phyloP scores from a whole-genome alignment of 2,329 filamentous ascomycete species.

The Fusarium sp. region DNA sequence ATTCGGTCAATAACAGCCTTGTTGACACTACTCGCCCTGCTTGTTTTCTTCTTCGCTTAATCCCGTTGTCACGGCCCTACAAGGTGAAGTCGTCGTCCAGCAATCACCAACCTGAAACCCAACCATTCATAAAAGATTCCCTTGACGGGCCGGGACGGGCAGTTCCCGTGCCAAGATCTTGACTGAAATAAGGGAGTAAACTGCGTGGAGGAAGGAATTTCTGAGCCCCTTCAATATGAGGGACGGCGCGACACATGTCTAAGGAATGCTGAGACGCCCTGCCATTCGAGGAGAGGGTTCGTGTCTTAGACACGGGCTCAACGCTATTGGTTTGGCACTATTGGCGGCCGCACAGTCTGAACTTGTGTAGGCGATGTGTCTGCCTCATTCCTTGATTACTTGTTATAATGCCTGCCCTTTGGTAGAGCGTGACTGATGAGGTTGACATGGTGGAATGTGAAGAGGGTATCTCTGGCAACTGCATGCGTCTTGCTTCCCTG shows the following conservation, averaged over 20 bases:
- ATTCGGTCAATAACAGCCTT: not conserved
- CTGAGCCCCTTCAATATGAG: not conserved
- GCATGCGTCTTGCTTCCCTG: not conserved
- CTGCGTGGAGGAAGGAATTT: not conserved
- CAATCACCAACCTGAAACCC: not conserved
- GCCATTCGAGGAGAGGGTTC: not conserved
- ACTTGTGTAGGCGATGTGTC: not conserved
- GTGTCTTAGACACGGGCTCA: not conserved
- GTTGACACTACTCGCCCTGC: not conserved
- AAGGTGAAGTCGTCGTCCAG: not conserved
- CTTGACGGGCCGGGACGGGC: not conserved
- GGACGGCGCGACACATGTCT: not conserved
- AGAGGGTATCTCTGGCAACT: not conserved
- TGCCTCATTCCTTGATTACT: not conserved
- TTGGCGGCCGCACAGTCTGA: not conserved
- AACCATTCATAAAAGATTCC: not conserved
- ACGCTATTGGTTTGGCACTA: not conserved
- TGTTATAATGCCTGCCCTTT: not conserved
- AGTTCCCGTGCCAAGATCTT: not conserved
- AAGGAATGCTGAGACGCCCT: not conserved
- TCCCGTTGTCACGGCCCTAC: not conserved
- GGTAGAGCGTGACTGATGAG: not conserved
- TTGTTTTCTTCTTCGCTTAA: not conserved
- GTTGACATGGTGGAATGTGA: not conserved
- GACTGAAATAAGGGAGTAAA: not conserved